Conservation (phyloP, 129 eudicot species). For the Saposhnikovia divaricata region DNA sequence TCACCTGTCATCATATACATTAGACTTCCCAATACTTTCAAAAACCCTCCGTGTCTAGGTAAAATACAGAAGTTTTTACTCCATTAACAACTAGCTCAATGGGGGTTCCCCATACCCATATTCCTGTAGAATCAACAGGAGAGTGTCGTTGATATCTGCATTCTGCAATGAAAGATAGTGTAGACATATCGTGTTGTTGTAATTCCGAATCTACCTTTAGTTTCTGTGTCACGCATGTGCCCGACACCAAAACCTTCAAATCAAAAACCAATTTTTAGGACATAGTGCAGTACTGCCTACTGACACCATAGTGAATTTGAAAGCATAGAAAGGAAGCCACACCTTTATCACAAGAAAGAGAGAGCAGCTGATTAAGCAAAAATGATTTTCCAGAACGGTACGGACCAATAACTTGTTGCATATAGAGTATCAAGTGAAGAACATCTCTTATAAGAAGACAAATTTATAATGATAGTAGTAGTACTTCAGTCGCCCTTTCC, state of each 20-base stretch:
- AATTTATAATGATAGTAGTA: background rate
- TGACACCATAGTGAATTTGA: background rate
- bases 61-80: slow-evolving; percentile 79
- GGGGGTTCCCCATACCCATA: slow-evolving; percentile 99
- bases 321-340: slow-evolving; percentile 9
- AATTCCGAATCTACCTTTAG: slow-evolving; percentile 58
- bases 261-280: slow-evolving; percentile 2
- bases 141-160: slow-evolving; percentile 3
- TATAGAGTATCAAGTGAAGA: background rate
- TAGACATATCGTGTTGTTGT: background rate
- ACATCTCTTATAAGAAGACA: background rate
- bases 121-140: slow-evolving; percentile 34
- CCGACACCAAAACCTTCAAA: too few relatives aligned
- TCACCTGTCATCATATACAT: slow-evolving; percentile 95
- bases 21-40: slow-evolving; percentile 97
- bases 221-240: slow-evolving; percentile 22
- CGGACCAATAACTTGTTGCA: slow-evolving; percentile 88
- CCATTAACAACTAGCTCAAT: slow-evolving; percentile 75
- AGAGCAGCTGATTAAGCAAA: slow-evolving; percentile 95
- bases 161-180: slow-evolving; percentile 5
- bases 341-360: slow-evolving; percentile 96
- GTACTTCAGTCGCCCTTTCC: background rate
- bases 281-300: slow-evolving; percentile 11
- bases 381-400: slow-evolving; percentile 99
- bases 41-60: slow-evolving; percentile 97